Evolutionary conservation across 1,284 basidiomycete genomes (phyloP).

Genomic region (Exsudoporus floridanus): DNA sequence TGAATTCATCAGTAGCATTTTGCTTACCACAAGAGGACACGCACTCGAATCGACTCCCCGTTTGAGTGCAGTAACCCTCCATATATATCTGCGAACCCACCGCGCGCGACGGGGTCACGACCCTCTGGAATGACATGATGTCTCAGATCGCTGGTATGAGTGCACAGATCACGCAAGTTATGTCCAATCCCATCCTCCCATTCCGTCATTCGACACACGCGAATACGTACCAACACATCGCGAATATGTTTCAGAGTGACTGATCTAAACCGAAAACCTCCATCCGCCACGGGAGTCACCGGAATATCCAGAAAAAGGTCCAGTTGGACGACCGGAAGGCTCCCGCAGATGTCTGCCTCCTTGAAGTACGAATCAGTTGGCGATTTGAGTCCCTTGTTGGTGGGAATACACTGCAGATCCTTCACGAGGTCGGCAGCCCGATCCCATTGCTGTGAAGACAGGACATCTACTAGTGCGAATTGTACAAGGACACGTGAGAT

Average conservation of each 20-base stretch:
- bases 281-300: neutral
- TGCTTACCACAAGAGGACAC: neutral
- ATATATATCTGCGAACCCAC: conserved; percentile 19
- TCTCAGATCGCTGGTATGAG: conserved; percentile 8
- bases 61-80: conserved; percentile 10
- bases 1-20: neutral
- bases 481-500: neutral
- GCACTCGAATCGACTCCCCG: conserved; percentile 7
- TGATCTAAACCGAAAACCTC: neutral
- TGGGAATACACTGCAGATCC: neutral
- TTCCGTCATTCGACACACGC: neutral
- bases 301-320: neutral
- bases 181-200: neutral
- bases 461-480: neutral
- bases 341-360: neutral
- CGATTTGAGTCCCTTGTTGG: neutral
- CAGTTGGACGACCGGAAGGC: neutral
- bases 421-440: neutral
- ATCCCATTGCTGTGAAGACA: neutral
- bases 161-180: neutral
- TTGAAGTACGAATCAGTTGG: neutral
- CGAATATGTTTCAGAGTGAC: neutral
- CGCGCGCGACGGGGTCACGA: conserved; percentile 12
- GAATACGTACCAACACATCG: neutral
- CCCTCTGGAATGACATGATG: conserved; percentile 9